Evolutionary conservation across 1,284 basidiomycete genomes (phyloP).

Genomic region (Phylloporus sp.): DNA sequence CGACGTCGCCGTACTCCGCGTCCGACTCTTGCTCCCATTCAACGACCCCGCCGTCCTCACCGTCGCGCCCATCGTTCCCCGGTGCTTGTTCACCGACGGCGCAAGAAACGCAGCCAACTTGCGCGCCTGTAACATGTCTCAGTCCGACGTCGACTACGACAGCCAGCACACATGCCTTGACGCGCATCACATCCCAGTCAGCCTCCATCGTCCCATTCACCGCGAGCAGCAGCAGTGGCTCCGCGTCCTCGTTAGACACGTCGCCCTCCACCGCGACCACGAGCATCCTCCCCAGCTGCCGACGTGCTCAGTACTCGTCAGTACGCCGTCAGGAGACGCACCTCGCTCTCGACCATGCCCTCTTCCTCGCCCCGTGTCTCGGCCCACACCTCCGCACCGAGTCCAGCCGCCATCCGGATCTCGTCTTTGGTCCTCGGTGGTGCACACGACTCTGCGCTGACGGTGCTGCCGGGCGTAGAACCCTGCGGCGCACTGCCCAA

Average conservation of each 20-base stretch:
- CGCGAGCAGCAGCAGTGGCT: constrained; percentile 71
- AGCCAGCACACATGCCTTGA: constrained; percentile 55
- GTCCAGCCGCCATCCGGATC: constrained; percentile 71
- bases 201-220: constrained; percentile 66
- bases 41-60: constrained; percentile 6
- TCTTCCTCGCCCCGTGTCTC: constrained; percentile 60
- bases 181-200: constrained; percentile 68
- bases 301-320: background rate
- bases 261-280: constrained; percentile 67
- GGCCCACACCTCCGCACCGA: constrained; percentile 77
- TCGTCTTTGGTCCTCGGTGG: constrained; percentile 70
- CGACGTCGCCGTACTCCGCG: constrained; percentile 39
- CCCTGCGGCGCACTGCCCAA: constrained; percentile 43
- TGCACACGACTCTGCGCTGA: constrained; percentile 17
- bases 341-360: constrained; percentile 80
- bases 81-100: constrained; percentile 51
- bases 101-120: constrained; percentile 56
- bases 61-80: constrained; percentile 32
- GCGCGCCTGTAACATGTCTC: constrained; percentile 53
- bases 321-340: constrained; percentile 34
- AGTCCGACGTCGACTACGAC: background rate
- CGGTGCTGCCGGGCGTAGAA: constrained; percentile 38
- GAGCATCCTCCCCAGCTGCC: constrained; percentile 71
- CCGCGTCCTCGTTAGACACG: constrained; percentile 33
- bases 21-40: constrained; percentile 37